Base-by-base conservation (phyloP, 2,329 filamentous ascomycete genomes). In the Chaetomiaceae sp. region DNA sequence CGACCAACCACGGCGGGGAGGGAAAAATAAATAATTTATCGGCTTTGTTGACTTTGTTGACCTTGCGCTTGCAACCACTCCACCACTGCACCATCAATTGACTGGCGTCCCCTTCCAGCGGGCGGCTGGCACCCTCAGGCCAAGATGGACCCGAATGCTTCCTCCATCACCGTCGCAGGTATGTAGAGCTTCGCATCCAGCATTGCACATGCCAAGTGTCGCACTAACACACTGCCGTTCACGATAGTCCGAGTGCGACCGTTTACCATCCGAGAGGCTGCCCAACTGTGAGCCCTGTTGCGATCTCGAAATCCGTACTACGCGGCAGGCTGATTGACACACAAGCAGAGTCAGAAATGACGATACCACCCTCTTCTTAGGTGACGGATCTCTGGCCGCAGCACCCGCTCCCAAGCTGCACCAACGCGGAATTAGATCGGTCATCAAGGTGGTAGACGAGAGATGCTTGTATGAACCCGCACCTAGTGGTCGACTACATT, bases 381-480 rank as follows among this genome's bases (percentile, higher is more conserved):
- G 94, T 56, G 94, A 99, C 69, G 94, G 94, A 55, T 97, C 92
- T 16, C 78, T 99, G 52, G 94, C 94, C n/a, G 87, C 83, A 41
- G 85, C 81, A 13, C 90, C 92, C 0, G 81, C 89, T 1, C 91
- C 91, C 0, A 95, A 92, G 67, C 79, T 96, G 29, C 83, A 86
- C 56, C 84, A 89, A 62, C 90, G 91, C 65, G 94, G 95, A 7
- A 84, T 99, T 52, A 81, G 91, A 64, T 85, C 89, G 1, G 90
- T 99, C 48, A 88, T 99, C 73, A 97, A 96, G 72, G 91, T 99
- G 18, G 81, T 99, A 48, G 95, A 99, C 67, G 91, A 96, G 67
- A 88, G 89, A 65, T 97, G 94, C 75, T 75, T 99, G 94, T 97
- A 80, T 78, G 29, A 20, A 6, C 5, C 27, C 46, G 27, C 7